These are phyloP conservation scores for Saccharomyces eubayanus DNA, from an alignment of 805 yeast species.

Conservation along the genomic window DNA sequence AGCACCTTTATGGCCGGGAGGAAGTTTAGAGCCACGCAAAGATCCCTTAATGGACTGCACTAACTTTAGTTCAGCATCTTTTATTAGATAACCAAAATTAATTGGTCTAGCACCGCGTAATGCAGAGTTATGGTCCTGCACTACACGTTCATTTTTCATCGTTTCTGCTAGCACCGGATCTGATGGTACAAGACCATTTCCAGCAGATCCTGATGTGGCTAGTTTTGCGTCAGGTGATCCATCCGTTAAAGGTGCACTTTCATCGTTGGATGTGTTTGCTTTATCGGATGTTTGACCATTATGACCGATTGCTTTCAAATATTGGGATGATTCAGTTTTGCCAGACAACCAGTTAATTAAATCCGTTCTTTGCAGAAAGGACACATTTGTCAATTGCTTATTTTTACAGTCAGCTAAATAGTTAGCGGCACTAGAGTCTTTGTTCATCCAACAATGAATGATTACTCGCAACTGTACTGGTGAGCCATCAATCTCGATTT, in stretches of 20 bases:
- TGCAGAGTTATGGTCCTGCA: slow-evolving; percentile 51
- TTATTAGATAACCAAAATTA: slow-evolving; percentile 58
- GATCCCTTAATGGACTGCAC: slow-evolving; percentile 42
- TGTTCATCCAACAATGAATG: slow-evolving; percentile 69
- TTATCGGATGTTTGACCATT: slow-evolving; percentile 4
- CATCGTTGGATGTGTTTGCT: neutral
- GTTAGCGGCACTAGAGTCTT: slow-evolving; percentile 69
- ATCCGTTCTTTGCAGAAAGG: slow-evolving; percentile 80
- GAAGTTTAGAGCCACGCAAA: slow-evolving; percentile 19
- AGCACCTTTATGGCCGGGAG: slow-evolving; percentile 12
- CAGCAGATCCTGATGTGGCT: neutral
- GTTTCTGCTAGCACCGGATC: slow-evolving; percentile 28
- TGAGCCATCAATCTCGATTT: slow-evolving; percentile 44
- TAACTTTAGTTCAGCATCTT: slow-evolving; percentile 55
- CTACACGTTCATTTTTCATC: slow-evolving; percentile 37
- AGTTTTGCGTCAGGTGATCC: neutral
- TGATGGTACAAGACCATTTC: neutral
- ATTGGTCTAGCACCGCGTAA: slow-evolving; percentile 59
- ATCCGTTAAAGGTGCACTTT: neutral
- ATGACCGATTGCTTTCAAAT: slow-evolving; percentile 33
- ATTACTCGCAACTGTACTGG: slow-evolving; percentile 50
- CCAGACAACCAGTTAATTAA: slow-evolving; percentile 77
- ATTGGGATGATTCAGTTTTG: slow-evolving; percentile 49
- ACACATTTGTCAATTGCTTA: slow-evolving; percentile 56
- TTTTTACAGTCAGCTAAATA: slow-evolving; percentile 67